Evolutionary conservation across 2,329 filamentous ascomycete species (phyloP).

Genomic region (Penicillium digitatum): DNA sequence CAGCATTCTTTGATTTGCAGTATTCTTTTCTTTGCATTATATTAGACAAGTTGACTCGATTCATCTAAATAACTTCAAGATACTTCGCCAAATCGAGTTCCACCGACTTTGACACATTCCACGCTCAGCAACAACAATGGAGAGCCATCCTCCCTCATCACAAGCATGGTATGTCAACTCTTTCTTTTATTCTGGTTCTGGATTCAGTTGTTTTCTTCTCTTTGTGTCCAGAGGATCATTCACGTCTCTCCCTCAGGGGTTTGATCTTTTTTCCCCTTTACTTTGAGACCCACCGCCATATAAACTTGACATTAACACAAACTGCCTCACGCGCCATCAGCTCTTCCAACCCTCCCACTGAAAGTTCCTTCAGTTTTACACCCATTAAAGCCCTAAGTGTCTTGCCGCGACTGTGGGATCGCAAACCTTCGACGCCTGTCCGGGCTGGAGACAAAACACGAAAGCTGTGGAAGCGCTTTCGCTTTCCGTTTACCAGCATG

Average conservation of each 20-base stretch:
- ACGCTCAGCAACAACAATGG: slow-evolving; percentile 24
- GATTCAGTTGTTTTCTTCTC: neutral
- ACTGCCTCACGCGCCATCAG: slow-evolving; percentile 7
- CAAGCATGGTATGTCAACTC: slow-evolving; percentile 18
- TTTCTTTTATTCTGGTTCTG: neutral
- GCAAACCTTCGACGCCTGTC: slow-evolving; percentile 43
- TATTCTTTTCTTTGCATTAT: neutral
- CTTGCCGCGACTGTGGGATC: slow-evolving; percentile 44
- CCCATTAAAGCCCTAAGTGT: slow-evolving; percentile 36
- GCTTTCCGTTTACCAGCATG: slow-evolving; percentile 35
- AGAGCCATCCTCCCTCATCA: slow-evolving; percentile 15
- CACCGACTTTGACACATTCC: slow-evolving; percentile 25
- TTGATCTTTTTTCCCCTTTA: neutral
- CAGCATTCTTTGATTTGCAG: neutral
- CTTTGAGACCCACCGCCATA: neutral
- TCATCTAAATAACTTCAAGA: neutral
- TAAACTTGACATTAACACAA: slow-evolving; percentile 12
- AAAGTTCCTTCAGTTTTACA: slow-evolving; percentile 41
- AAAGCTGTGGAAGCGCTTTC: slow-evolving; percentile 47
- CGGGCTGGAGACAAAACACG: slow-evolving; percentile 39
- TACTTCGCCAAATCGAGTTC: slow-evolving; percentile 8
- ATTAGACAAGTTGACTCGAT: neutral
- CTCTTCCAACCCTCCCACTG: slow-evolving; percentile 9
- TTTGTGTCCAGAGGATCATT: neutral
- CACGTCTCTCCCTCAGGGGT: slow-evolving; percentile 5